Evolutionary conservation across 805 yeast species (phyloP).

Genomic region (Yarrowia sp.): DNA sequence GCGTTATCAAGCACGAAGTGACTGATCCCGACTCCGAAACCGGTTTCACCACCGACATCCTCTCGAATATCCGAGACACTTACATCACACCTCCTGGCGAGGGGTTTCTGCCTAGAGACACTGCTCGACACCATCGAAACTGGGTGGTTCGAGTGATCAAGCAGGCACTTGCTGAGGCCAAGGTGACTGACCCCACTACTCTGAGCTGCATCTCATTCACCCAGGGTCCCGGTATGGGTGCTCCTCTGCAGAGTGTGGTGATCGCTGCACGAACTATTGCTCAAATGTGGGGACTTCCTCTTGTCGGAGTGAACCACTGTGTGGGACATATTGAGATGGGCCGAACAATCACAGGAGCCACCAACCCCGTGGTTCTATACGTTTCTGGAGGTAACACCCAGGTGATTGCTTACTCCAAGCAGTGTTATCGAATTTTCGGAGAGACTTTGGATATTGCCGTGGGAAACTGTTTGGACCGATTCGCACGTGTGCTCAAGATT

Average conservation of each 20-base stretch:
- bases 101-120: constrained; percentile 94
- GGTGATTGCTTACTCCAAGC: constrained; percentile 93
- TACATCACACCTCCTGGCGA: constrained; percentile 97
- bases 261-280: constrained; percentile 86
- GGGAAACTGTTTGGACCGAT: constrained; percentile 94
- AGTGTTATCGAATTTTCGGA: constrained; percentile 96
- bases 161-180: constrained; percentile 61
- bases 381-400: constrained; percentile 99
- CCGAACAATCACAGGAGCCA: constrained; percentile 94
- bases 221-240: constrained; percentile 99
- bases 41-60: constrained; percentile 66
- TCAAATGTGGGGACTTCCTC: constrained; percentile 75
- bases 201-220: constrained; percentile 76
- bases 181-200: constrained; percentile 57
- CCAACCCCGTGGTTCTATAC: constrained; percentile 93
- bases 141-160: constrained; percentile 84
- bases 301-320: constrained; percentile 96
- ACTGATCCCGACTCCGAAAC: constrained; percentile 6
- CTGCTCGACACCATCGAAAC: constrained; percentile 93
- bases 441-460: constrained; percentile 97
- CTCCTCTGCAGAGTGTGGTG: constrained; percentile 91
- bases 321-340: constrained; percentile 99
- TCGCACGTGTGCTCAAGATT: constrained; percentile 86
- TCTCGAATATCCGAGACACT: constrained; percentile 92
- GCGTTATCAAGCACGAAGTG: constrained; percentile 67